These are phyloP conservation scores for Plasmodium relictum DNA, from an alignment of 169 alveolate species.

Conservation along the genomic window DNA sequence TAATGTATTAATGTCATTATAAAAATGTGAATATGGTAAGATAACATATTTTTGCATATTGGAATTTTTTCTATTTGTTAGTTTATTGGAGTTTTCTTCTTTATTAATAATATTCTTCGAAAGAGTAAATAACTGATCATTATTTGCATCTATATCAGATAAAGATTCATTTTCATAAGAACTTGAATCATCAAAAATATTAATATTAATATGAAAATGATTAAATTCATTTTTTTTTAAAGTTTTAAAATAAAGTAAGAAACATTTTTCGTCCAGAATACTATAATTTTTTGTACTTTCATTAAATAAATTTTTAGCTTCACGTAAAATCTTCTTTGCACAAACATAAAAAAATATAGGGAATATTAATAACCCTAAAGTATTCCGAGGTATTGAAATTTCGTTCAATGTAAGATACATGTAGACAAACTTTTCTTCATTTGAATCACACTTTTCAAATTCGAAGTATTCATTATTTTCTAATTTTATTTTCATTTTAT, in stretches of 20 bases:
- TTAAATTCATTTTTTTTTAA: not conserved
- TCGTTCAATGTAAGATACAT: conserved; percentile 10
- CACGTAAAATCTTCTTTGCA: conserved; percentile 1
- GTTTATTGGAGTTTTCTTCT: not conserved
- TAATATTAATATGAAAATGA: not conserved
- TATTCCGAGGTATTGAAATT: conserved; percentile 11
- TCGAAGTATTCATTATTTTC: conserved; percentile 19
- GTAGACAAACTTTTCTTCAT: conserved; percentile 24
- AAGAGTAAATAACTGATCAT: not conserved
- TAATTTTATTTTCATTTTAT: conserved; percentile 19
- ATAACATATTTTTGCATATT: conserved; percentile 19
- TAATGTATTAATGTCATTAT: conserved; percentile 6
- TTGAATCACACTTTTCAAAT: not conserved
- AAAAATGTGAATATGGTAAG: conserved; percentile 34
- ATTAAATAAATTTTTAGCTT: conserved; percentile 1
- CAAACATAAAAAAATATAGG: conserved; percentile 6
- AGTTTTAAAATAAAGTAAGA: not conserved
- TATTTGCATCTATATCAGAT: not conserved
- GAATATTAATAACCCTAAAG: conserved; percentile 1
- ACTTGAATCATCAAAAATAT: conserved; percentile 5
- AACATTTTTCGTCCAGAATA: not conserved
- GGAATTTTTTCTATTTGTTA: not conserved
- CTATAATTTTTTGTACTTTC: not conserved
- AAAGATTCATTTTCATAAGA: conserved; percentile 1
- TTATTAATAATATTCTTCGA: not conserved